Evolutionary conservation across 1,139 yeast species (phyloP), one percentile per base, ranked within the genome.

Genomic region (Debaryomycetaceae sp.): DNA sequence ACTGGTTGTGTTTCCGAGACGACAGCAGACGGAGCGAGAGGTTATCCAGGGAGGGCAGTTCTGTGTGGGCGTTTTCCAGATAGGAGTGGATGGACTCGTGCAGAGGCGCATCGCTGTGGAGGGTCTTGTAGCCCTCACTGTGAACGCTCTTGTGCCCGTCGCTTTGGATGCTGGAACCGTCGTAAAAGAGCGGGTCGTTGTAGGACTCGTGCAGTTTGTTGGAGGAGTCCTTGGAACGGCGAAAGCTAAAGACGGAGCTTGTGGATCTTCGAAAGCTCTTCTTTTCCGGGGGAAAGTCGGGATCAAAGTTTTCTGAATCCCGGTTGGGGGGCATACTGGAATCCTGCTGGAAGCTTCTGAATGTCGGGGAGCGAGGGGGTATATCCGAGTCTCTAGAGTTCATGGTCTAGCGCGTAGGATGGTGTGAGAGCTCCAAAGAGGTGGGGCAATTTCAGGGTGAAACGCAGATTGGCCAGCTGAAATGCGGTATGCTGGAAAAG

Each of bases 181-280:
- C 68, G 23, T 48, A 37, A 21, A 64, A 58, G 4, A 62, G 55
- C 13, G 45, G 34, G 37, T 62, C 69, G 29, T 62, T 55, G 25
- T 35, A 32, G 18, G 26, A 10, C 7, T 24, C 18, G 14, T 11
- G 14, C 11, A 15, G 6, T 31, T 47, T 48, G 25, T 53, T 59
- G 23, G 43, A 47, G 16, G 28, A 30, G 15, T 38, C 44, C 18
- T 38, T 38, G 31, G 35, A 34, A 40, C 58, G 59, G 29, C 61
- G 47, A 28, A 60, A 41, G 37, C 62, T 53, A 39, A 63, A 63
- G 14, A 63, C 53, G 16, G 66, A 58, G 23, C 61, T 52, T n/a
- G 63, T 48, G 19, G 63, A 53, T 33, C 53, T 52, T 30, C 67
- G 43, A 36, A 49, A 44, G 33, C 28, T 15, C 19, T 15, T 26